Evolutionary conservation across 495 filamentous ascomycete species (phyloP).

Genomic region (Annulohypoxylon bovei): DNA sequence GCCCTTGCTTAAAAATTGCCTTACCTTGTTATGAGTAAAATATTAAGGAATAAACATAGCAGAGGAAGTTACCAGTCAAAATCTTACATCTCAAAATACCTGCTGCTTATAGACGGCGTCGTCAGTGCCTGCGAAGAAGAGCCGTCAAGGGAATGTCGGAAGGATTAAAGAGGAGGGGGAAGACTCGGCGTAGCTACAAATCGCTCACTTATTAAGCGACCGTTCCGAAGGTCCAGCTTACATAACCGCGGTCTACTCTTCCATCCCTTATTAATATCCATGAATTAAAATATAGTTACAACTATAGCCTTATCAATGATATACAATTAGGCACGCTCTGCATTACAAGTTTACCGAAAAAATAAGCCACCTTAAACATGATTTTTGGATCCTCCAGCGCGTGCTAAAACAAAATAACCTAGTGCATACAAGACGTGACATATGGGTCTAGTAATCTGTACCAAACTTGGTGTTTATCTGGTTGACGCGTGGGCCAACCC

Average conservation of each 20-base stretch:
- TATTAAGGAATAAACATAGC: neutral
- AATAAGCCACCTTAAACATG: neutral
- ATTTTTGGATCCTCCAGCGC: neutral
- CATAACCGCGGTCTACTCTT: too few relatives aligned
- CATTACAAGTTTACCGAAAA: neutral
- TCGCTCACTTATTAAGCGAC: slow-evolving; percentile 3
- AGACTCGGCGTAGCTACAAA: neutral
- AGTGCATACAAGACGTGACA: neutral
- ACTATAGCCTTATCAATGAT: neutral
- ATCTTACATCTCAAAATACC: neutral
- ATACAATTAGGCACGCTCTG: neutral
- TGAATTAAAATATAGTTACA: too few relatives aligned
- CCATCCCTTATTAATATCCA: too few relatives aligned
- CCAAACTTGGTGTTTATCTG: neutral
- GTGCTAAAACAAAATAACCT: neutral
- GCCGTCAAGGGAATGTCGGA: neutral
- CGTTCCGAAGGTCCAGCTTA: neutral
- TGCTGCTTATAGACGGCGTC: neutral
- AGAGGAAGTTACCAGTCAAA: neutral
- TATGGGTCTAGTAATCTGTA: slow-evolving; percentile 17
- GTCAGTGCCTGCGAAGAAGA: neutral
- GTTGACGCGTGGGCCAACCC: slow-evolving; percentile 17
- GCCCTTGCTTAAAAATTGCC: too few relatives aligned
- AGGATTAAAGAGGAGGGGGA: neutral
- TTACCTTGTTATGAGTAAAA: neutral